Evolutionary conservation across 768 basidiomycete species (phyloP).

Genomic region (Leccinellum rugosiceps): DNA sequence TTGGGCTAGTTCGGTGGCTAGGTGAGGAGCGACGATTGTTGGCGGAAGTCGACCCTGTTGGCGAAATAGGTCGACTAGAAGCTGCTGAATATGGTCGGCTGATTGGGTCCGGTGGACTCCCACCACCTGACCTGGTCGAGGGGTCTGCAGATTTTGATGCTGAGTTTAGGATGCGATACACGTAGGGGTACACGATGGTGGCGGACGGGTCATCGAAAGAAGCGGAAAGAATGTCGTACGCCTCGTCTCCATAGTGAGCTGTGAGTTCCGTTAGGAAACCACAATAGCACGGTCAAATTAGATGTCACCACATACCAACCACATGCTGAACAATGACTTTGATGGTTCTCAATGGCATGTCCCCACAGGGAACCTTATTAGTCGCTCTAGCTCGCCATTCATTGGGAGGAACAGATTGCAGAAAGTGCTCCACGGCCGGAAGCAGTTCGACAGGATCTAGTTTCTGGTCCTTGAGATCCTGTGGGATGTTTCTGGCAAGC

Average conservation of each 20-base stretch:
- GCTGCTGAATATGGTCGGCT: slow-evolving; percentile 53
- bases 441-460: slow-evolving; percentile 88
- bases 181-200: slow-evolving; percentile 95
- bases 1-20: slow-evolving; percentile 67
- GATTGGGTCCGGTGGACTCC: slow-evolving; percentile 35
- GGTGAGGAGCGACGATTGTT: slow-evolving; percentile 53
- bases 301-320: slow-evolving; percentile 64
- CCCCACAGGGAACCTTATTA: slow-evolving; percentile 90
- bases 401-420: slow-evolving; percentile 90
- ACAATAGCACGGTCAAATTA: slow-evolving; percentile 1
- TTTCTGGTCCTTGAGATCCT: slow-evolving; percentile 75
- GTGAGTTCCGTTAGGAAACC: slow-evolving; percentile 15
- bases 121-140: slow-evolving; percentile 17
- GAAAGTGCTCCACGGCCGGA: slow-evolving; percentile 89
- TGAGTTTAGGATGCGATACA: slow-evolving; percentile 86
- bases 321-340: slow-evolving; percentile 98
- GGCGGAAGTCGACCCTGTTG: slow-evolving; percentile 58
- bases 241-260: slow-evolving; percentile 85
- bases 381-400: slow-evolving; percentile 93
- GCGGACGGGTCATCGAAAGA: slow-evolving; percentile 96
- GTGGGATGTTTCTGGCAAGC: slow-evolving; percentile 88
- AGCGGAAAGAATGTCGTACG: slow-evolving; percentile 85
- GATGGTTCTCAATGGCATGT: slow-evolving; percentile 96
- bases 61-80: slow-evolving; percentile 70
- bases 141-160: slow-evolving; percentile 42